Percentiles rank a stretch among this genome's conserved stretches.
These are phyloP conservation scores for Angomonas ambiguus DNA, from an alignment of 208 protist species.

Conservation along the genomic window DNA sequence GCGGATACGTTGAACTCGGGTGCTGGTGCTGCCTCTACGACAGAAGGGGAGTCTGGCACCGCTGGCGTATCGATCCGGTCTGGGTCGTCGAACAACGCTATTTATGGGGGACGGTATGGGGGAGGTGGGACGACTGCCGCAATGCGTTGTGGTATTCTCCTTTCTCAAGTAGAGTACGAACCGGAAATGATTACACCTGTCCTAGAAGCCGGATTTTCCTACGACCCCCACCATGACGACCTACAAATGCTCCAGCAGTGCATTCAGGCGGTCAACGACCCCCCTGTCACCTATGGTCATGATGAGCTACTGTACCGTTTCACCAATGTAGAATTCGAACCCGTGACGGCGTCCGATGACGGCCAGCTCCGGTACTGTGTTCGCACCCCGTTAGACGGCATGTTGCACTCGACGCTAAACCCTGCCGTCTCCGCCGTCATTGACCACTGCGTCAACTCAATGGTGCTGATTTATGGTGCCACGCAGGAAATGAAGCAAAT, in stretches of 20 bases:
- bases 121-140: constrained; percentile 23
- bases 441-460: constrained; percentile 73
- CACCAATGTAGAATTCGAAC: constrained; percentile 66
- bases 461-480: constrained; percentile 77
- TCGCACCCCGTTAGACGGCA: constrained; percentile 36
- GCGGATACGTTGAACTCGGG: constrained; percentile 6
- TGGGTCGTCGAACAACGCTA: constrained; percentile 2
- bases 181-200: constrained; percentile 9
- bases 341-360: constrained; percentile 9
- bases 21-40: neutral
- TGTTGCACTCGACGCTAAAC: constrained; percentile 48
- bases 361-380: constrained; percentile 40
- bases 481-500: constrained; percentile 90
- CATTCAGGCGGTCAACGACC: constrained; percentile 42
- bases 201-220: constrained; percentile 13
- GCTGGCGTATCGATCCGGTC: neutral
- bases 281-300: constrained; percentile 43
- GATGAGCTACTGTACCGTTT: constrained; percentile 50
- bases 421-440: constrained; percentile 64
- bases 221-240: constrained; percentile 39
- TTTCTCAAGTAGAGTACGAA: constrained; percentile 26
- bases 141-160: constrained; percentile 33
- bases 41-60: constrained; percentile 3
- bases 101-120: constrained; percentile 13
- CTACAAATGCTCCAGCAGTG: constrained; percentile 36